Base-by-base conservation (phyloP, 2,329 filamentous ascomycete species). In the Ophiostoma ips region DNA sequence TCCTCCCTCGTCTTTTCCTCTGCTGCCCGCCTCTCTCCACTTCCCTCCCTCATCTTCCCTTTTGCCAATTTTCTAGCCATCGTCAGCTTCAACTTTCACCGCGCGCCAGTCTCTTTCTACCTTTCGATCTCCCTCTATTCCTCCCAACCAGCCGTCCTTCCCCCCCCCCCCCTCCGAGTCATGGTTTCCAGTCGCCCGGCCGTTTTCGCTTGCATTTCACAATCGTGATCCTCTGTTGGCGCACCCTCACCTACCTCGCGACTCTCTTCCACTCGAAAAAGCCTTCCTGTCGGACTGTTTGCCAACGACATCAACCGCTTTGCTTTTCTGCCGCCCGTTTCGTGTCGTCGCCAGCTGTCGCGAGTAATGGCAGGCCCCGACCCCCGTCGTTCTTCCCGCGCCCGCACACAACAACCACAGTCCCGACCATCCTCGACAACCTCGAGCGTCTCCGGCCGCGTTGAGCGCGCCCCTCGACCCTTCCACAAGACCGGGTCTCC, bases 301-400 rank as follows among this genome's bases (percentile, higher is more conserved):
- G n/a, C n/a, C n/a, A n/a, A n/a, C 40, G 40, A 30, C 40, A 24
- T 21, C 5, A 28, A 12, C 21, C 21, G 28, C 24, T 28, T 8
- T n/a, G 9, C 21, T 13, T 43, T 24, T 19, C 38, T 41, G 12
- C 21, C 37, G 12, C 37, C 21, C 37, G 37, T 13, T 11, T 6
- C 19, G 21, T 33, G 10, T 9, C 16, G 10, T 55, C 60, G 58
- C 60, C 58, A 53, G 52, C 57, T 53, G 61, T 60, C 58, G 62
- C 61, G 59, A 64, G 70, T 70, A 71, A 77, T 77, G 76, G 75
- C 76, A 72, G 75, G 71, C 62, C 69, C 69, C 59, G 77, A 84
- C 63, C 86, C 85, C 65, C 84, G 90, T 69, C 86, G 90, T 65
- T 95, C 89, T 62, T 92, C 89, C 67, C 83, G 90, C 76, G 87